A percentile compares a stretch with the other conserved stretches of the same genome.
phyloP scores from a whole-genome alignment of 2,329 filamentous ascomycete genomes.

The Sporothrix humicola region DNA sequence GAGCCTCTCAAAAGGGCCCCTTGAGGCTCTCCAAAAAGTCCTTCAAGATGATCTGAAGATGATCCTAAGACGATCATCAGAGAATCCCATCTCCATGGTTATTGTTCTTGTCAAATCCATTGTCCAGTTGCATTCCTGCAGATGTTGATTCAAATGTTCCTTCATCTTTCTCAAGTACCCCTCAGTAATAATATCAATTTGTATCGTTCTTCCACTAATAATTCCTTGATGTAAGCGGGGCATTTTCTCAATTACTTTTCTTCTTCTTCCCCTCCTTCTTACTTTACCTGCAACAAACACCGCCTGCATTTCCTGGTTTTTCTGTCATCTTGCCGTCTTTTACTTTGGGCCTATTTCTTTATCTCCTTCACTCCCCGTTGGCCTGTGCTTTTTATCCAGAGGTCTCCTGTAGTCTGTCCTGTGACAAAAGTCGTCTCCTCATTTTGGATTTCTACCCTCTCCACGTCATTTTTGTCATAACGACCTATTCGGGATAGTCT shows the following conservation, averaged over 20 bases:
- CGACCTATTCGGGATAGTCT: conserved; percentile 32
- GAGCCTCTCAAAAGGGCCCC: too few relatives aligned
- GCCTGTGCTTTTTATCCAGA: not conserved
- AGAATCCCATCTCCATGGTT: too few relatives aligned
- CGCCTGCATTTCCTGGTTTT: conserved; percentile 5
- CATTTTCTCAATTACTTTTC: not conserved
- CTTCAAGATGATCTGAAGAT: too few relatives aligned
- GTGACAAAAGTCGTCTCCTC: not conserved
- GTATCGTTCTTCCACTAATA: not conserved
- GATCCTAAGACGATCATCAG: too few relatives aligned
- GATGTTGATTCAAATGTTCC: too few relatives aligned
- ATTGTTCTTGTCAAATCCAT: too few relatives aligned
- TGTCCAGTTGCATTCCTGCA: too few relatives aligned
- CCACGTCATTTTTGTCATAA: conserved; percentile 36
- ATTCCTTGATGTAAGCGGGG: not conserved
- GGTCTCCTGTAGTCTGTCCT: not conserved
- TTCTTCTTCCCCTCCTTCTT: not conserved
- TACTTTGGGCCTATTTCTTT: not conserved
- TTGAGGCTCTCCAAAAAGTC: too few relatives aligned
- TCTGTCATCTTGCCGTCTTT: not conserved
- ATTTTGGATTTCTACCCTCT: not conserved
- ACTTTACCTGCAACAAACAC: conserved; percentile 7
- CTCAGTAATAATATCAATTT: not conserved
- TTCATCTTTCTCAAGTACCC: not conserved
- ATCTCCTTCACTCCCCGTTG: not conserved